Evolutionary conservation across 2,329 filamentous ascomycete species (phyloP).

Genomic region (Beauveria scarabaeidicola): DNA sequence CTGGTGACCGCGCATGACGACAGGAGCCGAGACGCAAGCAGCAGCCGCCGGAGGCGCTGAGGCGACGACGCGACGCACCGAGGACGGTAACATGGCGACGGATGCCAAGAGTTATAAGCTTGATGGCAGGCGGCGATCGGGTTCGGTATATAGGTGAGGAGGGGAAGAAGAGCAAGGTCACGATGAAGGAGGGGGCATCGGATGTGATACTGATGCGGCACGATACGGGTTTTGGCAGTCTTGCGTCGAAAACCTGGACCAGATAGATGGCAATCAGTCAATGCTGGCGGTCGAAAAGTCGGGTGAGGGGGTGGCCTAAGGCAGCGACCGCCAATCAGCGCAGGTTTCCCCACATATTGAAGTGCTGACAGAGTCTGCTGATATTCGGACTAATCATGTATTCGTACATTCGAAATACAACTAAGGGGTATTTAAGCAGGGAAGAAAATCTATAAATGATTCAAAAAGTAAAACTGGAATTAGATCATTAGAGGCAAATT

Average conservation of each 20-base stretch:
- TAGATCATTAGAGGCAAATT: fast-evolving
- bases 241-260: slow-evolving; percentile 1
- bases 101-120: slow-evolving; percentile 11
- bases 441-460: no score
- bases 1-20: slow-evolving; percentile 37
- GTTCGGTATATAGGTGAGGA: background rate
- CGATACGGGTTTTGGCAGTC: background rate
- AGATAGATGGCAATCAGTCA: background rate
- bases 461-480: no score
- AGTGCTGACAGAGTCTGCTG: no score
- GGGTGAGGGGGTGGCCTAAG: slow-evolving; percentile 13
- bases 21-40: slow-evolving; percentile 24
- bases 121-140: slow-evolving; percentile 11
- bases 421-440: no score
- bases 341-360: no score
- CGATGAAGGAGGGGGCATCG: slow-evolving; percentile 2
- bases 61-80: slow-evolving; percentile 46
- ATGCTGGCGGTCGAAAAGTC: slow-evolving; percentile 3
- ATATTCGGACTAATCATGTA: no score
- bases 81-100: slow-evolving; percentile 43
- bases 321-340: background rate
- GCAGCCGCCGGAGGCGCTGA: slow-evolving; percentile 37
- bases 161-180: slow-evolving; percentile 4
- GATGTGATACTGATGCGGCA: slow-evolving; percentile 12
- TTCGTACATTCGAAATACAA: no score